A percentile compares a stretch with the other conserved stretches of the same genome.
Conservation (phyloP, 2,329 filamentous ascomycete genomes). For the Sporothrix variecibatus region DNA sequence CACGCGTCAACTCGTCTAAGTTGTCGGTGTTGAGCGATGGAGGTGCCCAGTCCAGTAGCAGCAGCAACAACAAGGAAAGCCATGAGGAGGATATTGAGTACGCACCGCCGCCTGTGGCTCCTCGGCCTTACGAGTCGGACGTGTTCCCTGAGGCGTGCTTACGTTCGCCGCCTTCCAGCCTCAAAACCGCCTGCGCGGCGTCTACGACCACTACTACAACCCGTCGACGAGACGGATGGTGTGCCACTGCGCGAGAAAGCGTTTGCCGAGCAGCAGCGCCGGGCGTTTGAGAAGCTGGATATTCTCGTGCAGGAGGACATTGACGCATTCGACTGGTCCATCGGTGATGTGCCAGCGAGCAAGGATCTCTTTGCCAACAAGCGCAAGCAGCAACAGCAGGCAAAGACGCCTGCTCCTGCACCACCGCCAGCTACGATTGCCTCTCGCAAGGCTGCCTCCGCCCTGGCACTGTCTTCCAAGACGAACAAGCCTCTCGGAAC, state of each 20-base stretch:
- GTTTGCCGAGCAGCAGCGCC: constrained; percentile 55
- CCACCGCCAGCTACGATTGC: constrained; percentile 51
- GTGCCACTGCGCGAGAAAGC: constrained; percentile 63
- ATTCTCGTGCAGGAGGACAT: constrained; percentile 68
- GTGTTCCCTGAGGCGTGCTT: constrained; percentile 60
- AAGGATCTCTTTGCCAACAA: constrained; percentile 40
- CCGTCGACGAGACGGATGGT: constrained; percentile 65
- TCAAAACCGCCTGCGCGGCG: constrained; percentile 62
- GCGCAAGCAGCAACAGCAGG: constrained; percentile 5
- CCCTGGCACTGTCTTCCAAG: constrained; percentile 47
- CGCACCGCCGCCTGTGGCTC: constrained; percentile 72
- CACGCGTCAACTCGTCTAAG: constrained; percentile 57
- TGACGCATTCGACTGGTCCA: constrained; percentile 62
- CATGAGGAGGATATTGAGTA: constrained; percentile 82
- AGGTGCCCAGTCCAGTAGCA: constrained; percentile 39
- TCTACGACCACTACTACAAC: constrained; percentile 61
- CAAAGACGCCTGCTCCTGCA: constrained; percentile 2
- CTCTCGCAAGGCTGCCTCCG: constrained; percentile 57
- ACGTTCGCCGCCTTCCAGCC: constrained; percentile 60
- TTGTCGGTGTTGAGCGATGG: constrained; percentile 57
- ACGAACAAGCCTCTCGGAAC: not conserved
- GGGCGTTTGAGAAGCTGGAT: constrained; percentile 59
- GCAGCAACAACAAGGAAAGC: constrained; percentile 38
- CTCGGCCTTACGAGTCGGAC: constrained; percentile 69
- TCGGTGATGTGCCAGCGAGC: constrained; percentile 56